Percentiles rank a stretch among this genome's conserved stretches.
Conservation (phyloP, 257 asterid species). For the Anisodus tanguticus region DNA sequence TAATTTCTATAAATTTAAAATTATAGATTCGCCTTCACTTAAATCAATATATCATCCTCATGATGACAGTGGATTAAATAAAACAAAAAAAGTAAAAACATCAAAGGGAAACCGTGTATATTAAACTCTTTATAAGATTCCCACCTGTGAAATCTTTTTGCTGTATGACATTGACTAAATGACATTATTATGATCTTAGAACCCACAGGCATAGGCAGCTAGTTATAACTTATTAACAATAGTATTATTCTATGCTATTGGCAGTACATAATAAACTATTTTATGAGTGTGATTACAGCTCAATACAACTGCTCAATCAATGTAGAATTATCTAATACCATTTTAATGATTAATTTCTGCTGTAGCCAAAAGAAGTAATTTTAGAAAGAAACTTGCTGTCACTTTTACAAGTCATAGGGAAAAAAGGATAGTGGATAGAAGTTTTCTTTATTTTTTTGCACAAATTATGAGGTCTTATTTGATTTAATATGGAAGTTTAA, state of each 20-base stretch:
- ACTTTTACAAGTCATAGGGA: not conserved
- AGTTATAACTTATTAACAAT: not conserved
- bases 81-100: not conserved
- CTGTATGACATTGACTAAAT: not conserved
- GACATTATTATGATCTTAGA: not conserved
- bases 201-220: not conserved
- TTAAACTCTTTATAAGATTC: not conserved
- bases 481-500: too few relatives aligned
- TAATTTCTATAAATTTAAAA: not conserved
- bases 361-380: not conserved
- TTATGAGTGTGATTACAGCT: constrained; percentile 22
- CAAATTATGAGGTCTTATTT: not conserved
- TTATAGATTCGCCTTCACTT: not conserved
- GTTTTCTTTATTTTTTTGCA: too few relatives aligned
- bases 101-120: not conserved
- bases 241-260: not conserved
- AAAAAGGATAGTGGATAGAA: not conserved
- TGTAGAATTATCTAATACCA: not conserved
- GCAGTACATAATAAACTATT: not conserved
- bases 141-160: not conserved
- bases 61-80: not conserved
- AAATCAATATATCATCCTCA: not conserved
- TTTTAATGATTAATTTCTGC: not conserved
- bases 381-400: too few relatives aligned
- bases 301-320: not conserved